Percentiles rank a stretch among this genome's conserved stretches.
Evolutionary conservation across 192 early-diverging fungal species (phyloP).

Genomic region (Diversispora epigaea): DNA sequence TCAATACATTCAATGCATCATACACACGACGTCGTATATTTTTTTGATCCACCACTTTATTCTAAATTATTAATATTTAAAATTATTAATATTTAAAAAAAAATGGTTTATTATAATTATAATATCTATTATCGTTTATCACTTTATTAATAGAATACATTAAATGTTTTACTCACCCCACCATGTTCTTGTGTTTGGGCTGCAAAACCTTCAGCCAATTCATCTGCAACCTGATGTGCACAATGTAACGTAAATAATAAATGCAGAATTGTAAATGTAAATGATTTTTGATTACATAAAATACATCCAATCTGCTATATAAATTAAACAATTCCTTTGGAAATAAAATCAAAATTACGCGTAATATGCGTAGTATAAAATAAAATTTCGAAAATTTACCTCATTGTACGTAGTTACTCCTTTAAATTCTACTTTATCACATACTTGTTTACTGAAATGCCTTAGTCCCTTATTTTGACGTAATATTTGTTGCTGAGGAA

Average conservation of each 20-base stretch:
- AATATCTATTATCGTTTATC: too few species aligned
- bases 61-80: slow-evolving; percentile 3
- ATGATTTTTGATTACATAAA: too few species aligned
- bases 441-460: slow-evolving; percentile 61
- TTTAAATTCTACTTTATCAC: slow-evolving; percentile 60
- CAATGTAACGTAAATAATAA: not conserved
- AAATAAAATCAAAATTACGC: slow-evolving; percentile 1
- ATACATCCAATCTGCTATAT: too few species aligned
- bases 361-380: not conserved
- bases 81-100: too few species aligned
- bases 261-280: too few species aligned
- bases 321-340: too few species aligned
- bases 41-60: slow-evolving; percentile 51
- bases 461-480: slow-evolving; percentile 56
- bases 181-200: slow-evolving; percentile 13
- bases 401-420: slow-evolving; percentile 64
- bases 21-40: slow-evolving; percentile 71
- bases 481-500: slow-evolving; percentile 27
- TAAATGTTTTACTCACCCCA: slow-evolving; percentile 9
- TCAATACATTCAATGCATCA: slow-evolving; percentile 69
- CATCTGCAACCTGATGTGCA: slow-evolving; percentile 52
- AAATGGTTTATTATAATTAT: too few species aligned
- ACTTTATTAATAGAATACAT: slow-evolving; percentile 1
- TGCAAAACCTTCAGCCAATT: slow-evolving; percentile 48
- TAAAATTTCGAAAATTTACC: slow-evolving; percentile 30